Evolutionary conservation across 73 alveolate species (phyloP).

Genomic region (Paramecium caudatum): DNA sequence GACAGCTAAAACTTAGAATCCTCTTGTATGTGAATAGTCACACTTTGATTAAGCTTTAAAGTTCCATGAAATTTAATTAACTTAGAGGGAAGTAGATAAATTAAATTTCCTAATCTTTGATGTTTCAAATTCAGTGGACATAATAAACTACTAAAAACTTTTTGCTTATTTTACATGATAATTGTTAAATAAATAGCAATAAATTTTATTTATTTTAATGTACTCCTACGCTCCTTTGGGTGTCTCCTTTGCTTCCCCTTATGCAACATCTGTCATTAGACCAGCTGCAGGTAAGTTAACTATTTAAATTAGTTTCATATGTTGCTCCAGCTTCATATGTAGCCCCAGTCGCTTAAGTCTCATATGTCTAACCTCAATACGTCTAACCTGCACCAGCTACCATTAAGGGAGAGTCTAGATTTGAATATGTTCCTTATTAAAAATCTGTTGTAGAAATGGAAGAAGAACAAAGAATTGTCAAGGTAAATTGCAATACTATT

Average conservation of each 20-base stretch:
- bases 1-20: slow-evolving; percentile 21
- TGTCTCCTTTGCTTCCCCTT: slow-evolving; percentile 64
- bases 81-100: slow-evolving; percentile 14
- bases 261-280: slow-evolving; percentile 13
- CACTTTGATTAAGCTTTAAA: slow-evolving; percentile 44
- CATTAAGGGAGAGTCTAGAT: slow-evolving; percentile 74
- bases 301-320: neutral
- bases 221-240: slow-evolving; percentile 59
- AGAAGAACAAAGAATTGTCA: slow-evolving; percentile 68
- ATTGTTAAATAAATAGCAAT: neutral
- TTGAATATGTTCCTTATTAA: slow-evolving; percentile 71
- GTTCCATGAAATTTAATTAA: slow-evolving; percentile 60
- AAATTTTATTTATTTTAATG: slow-evolving; percentile 32
- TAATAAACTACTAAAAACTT: neutral
- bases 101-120: slow-evolving; percentile 19
- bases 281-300: slow-evolving; percentile 40
- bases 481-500: neutral
- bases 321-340: slow-evolving; percentile 33
- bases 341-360: slow-evolving; percentile 11
- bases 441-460: slow-evolving; percentile 71
- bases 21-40: neutral
- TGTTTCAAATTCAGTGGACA: slow-evolving; percentile 33
- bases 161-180: neutral
- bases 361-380: slow-evolving; percentile 2
- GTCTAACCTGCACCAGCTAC: slow-evolving; percentile 50